Conservation (phyloP, 371 early-diverging fungal genomes). For the Mycotypha africana region DNA sequence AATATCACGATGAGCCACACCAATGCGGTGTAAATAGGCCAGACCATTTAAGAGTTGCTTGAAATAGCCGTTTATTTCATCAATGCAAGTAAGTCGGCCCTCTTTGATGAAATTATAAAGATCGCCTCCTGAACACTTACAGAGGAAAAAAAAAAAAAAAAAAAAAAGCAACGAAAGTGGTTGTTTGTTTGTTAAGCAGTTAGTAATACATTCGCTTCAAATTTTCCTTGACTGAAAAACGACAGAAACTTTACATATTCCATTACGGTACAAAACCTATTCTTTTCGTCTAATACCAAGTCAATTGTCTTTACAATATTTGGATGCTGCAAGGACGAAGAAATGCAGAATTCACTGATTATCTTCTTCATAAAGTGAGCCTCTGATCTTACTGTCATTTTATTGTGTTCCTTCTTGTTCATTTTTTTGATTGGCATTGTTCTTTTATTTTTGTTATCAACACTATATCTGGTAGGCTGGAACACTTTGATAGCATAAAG, state of each 20-base stretch:
- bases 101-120: constrained; percentile 45
- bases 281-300: constrained; percentile 49
- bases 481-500: too few relatives aligned
- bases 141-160: constrained; percentile 2
- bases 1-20: constrained; percentile 85
- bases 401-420: constrained; percentile 13
- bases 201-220: too few relatives aligned
- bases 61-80: constrained; percentile 49
- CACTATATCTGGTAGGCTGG: too few relatives aligned
- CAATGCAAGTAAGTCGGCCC: constrained; percentile 24
- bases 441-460: background rate
- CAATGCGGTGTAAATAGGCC: constrained; percentile 92
- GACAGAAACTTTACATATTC: constrained; percentile 43
- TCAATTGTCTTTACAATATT: constrained; percentile 71
- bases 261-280: constrained; percentile 58
- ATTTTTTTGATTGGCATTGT: background rate
- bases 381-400: constrained; percentile 15
- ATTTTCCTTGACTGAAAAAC: background rate
- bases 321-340: constrained; percentile 52
- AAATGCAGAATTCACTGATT: constrained; percentile 71
- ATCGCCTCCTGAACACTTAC: constrained; percentile 58
- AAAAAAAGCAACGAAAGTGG: background rate
- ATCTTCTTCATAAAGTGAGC: constrained; percentile 37
- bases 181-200: too few relatives aligned
- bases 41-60: constrained; percentile 93